Percentiles rank a stretch among this genome's conserved stretches.
phyloP scores from a whole-genome alignment of 768 basidiomycete species.

The Mycena olivaceomarginata region DNA sequence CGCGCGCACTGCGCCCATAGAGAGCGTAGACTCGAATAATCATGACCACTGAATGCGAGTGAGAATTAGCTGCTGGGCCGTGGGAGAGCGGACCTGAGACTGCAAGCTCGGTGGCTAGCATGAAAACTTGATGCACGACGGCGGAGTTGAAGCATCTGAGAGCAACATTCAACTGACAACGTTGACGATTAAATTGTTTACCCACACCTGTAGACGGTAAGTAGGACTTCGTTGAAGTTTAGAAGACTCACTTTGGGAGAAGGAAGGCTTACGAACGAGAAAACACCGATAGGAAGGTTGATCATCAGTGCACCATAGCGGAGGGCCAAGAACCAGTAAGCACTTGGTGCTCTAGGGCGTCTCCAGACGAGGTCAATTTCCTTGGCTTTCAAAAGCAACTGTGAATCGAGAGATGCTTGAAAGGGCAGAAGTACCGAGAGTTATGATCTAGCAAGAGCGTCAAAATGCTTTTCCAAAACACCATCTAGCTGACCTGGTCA shows the following conservation, averaged over 20 bases:
- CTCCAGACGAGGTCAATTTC: conserved; percentile 51
- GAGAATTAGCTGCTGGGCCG: background rate
- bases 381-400: background rate
- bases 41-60: conserved; percentile 47
- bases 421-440: background rate
- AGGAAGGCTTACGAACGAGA: conserved; percentile 26
- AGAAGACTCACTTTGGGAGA: background rate
- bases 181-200: no score
- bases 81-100: conserved; percentile 15
- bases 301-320: conserved; percentile 53
- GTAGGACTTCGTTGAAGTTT: background rate
- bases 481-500: background rate
- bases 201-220: background rate
- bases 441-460: background rate
- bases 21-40: conserved; percentile 57
- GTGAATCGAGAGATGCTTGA: background rate
- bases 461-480: no score
- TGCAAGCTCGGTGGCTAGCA: conserved; percentile 53
- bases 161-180: background rate
- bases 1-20: conserved; percentile 50
- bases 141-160: conserved; percentile 51
- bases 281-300: conserved; percentile 27
- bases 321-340: conserved; percentile 53
- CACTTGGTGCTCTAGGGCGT: conserved; percentile 45
- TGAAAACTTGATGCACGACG: conserved; percentile 51